Evolutionary conservation across 2,329 filamentous ascomycete genomes (phyloP), one percentile per base, ranked within the genome.

Genomic region (Nigrograna mackinnonii): DNA sequence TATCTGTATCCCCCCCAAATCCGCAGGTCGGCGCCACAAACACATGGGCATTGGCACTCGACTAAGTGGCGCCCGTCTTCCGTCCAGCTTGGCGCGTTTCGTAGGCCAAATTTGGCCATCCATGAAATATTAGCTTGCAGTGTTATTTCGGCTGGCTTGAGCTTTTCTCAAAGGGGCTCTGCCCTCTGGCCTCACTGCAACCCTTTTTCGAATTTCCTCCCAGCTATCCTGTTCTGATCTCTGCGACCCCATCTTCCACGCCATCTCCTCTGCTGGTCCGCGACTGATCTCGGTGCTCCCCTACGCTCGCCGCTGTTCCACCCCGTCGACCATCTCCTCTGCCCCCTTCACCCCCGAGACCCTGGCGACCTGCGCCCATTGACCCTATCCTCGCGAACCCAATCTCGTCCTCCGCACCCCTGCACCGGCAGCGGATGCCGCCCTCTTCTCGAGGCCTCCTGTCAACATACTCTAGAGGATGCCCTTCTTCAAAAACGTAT

Each of bases 401-500:
- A n/a, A n/a, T n/a, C n/a, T n/a, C n/a, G n/a, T n/a, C n/a, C n/a
- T n/a, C n/a, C n/a, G n/a, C n/a, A n/a, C n/a, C 24, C 14, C 14
- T 11, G 11, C 11, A 28, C 14, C 46, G 41, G 39, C 47, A 41
- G 50, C 55, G 48, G 41, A 57, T 58, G 52, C 55, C 46, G 46
- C 48, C 52, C 42, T 43, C 44, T 33, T 35, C 39, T 39, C 50
- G 53, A 54, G 47, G 44, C 53, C 43, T 49, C 46, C 44, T n/a
- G n/a, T 40, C 54, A 28, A 41, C 19, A 11, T 35, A 44, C 47
- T 44, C 22, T 31, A 17, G 49, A 58, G 18, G 33, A 68, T 68
- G 65, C 63, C 65, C 24, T 68, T 67, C 53, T 68, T 68, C 57
- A 66, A 62, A 46, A 67, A 64, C 44, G 62, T 67, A 44, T 68